Base-by-base conservation (phyloP, 2,329 filamentous ascomycete genomes). In the Fusarium chlamydosporum region DNA sequence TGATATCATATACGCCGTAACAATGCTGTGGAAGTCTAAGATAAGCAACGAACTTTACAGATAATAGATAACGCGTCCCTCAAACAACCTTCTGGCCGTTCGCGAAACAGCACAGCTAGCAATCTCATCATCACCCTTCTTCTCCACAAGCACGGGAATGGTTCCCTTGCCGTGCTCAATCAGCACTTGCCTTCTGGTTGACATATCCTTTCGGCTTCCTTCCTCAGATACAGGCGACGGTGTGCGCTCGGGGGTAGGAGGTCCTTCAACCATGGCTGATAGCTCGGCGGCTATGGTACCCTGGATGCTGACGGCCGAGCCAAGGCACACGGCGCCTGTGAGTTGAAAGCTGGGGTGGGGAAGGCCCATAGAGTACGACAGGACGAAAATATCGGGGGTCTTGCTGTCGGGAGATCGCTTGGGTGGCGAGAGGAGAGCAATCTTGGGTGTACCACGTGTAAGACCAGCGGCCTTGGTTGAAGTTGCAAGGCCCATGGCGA, bases 401-500 rank as follows among this genome's bases (percentile, higher is more conserved):
- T 65, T 51, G 7, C 7, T 10, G 4, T 47, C 29, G 7, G 12
- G 41, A 1, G 31, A 37, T 29, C 45, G 50, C 3, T 31, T 35
- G 1, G 65, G 63, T 18, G 63, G 46, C 2, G 35, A 83, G 3
- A 89, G 79, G 3, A 90, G 75, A 7, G 85, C 85, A 16, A 89
- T 84, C 73, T 90, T 89, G 0, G 89, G 88, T 2, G 78, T 79
- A 1, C 79, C 77, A 31, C 77, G 70, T 2, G 72, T 70, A 4
- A 64, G 54, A 3, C 70, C 69, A 1, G 79, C 78, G 1, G 79
- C 78, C 13, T 79, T 76, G 6, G 75, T 72, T 2, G 23, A 23
- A 23, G 80, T 18, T 0, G 79, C 82, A 6, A 91, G 78, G 0
- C 88, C 87, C 87, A 90, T 91, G 10, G 79, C 80, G 0, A 86